Conservation (phyloP, 2,329 filamentous ascomycete genomes). For the Xylariaceae sp. region DNA sequence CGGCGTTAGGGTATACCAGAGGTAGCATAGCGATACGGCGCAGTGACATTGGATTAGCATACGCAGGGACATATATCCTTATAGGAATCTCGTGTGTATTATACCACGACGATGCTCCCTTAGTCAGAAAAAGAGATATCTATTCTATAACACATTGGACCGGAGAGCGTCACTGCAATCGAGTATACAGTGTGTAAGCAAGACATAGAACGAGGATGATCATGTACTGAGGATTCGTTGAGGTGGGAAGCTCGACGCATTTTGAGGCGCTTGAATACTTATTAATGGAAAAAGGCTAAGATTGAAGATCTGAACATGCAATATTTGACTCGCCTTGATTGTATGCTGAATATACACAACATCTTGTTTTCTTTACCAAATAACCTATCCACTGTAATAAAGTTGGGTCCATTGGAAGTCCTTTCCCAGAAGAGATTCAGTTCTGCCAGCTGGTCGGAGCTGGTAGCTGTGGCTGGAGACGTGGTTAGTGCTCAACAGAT, state of each 20-base stretch:
- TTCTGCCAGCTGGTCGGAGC: background rate
- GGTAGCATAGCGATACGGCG: conserved; percentile 27
- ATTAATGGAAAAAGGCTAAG: background rate
- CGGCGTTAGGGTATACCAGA: conserved; percentile 27
- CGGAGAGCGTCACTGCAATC: background rate
- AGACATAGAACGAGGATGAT: background rate
- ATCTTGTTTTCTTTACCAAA: too few species aligned
- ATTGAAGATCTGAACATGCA: background rate
- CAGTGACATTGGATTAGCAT: conserved; percentile 17
- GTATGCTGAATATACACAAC: too few species aligned
- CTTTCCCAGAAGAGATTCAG: too few species aligned
- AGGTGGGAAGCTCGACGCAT: background rate
- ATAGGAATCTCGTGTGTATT: conserved; percentile 14
- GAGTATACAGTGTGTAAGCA: background rate
- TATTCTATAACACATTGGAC: background rate
- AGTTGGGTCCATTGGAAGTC: too few species aligned
- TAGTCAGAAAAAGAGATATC: background rate
- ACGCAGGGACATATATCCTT: conserved; percentile 23
- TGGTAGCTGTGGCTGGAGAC: conserved; percentile 16
- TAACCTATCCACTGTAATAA: background rate
- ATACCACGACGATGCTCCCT: conserved; percentile 2
- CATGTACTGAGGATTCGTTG: background rate
- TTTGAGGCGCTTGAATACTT: background rate
- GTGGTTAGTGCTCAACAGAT: conserved; percentile 22
- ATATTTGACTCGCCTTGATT: background rate